Evolutionary conservation across 1,284 basidiomycete species (phyloP).

Genomic region (Tilletiopsis washingtonensis): DNA sequence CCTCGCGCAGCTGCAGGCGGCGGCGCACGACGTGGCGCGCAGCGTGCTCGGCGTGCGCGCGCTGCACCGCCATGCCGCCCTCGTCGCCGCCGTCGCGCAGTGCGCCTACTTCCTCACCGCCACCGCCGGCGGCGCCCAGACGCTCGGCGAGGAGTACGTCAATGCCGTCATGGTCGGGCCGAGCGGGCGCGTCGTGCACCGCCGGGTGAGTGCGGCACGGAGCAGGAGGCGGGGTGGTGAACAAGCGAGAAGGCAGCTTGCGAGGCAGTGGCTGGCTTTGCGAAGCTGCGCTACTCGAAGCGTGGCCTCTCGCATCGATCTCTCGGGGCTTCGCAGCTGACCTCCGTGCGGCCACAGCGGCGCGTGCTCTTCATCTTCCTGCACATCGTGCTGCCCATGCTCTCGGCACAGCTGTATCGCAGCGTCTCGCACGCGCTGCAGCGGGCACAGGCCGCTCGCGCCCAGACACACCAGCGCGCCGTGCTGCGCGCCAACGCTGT

Average conservation of each 20-base stretch:
- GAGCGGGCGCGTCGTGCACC: conserved; percentile 32
- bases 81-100: conserved; percentile 39
- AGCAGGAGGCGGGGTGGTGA: too few relatives aligned
- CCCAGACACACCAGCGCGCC: conserved; percentile 9
- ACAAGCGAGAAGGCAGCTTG: background rate
- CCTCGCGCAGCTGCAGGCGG: conserved; percentile 40
- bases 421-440: conserved; percentile 1
- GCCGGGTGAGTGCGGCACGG: conserved; percentile 15
- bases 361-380: conserved; percentile 37
- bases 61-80: conserved; percentile 39
- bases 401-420: conserved; percentile 31
- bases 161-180: conserved; percentile 43
- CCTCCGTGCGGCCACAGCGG: conserved; percentile 10
- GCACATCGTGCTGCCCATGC: conserved; percentile 44
- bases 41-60: conserved; percentile 45
- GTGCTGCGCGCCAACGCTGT: conserved; percentile 4
- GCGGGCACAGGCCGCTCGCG: conserved; percentile 3
- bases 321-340: too few relatives aligned
- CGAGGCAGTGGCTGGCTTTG: too few relatives aligned
- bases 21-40: conserved; percentile 43
- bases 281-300: too few relatives aligned
- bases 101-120: conserved; percentile 47
- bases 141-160: conserved; percentile 50
- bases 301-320: too few relatives aligned
- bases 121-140: conserved; percentile 46